These are phyloP conservation scores for Glycyrrhiza uralensis DNA, from an alignment of 306 rosid genomes.

Conservation along the genomic window DNA sequence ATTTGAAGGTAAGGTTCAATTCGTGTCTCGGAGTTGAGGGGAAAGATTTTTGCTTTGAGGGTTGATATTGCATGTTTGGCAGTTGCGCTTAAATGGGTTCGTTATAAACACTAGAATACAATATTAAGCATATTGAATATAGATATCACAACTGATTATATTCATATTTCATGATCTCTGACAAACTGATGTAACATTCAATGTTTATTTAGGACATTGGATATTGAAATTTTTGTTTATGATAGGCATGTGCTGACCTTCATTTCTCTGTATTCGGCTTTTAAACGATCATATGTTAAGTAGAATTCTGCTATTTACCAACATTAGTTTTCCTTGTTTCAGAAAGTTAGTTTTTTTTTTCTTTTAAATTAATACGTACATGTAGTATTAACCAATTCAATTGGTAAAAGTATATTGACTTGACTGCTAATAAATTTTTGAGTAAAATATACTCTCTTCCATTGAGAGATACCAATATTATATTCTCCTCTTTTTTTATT, in stretches of 20 bases:
- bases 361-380: too few species aligned
- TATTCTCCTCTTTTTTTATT: too few species aligned
- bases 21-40: background rate
- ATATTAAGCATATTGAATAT: slow-evolving; percentile 5
- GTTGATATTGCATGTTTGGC: slow-evolving; percentile 15
- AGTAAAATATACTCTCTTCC: too few species aligned
- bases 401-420: too few species aligned
- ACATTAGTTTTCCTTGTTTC: background rate
- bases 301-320: background rate
- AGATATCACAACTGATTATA: background rate
- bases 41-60: slow-evolving; percentile 12
- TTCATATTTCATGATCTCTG: background rate
- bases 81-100: slow-evolving; percentile 15
- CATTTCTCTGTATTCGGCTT: background rate
- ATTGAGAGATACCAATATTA: too few species aligned
- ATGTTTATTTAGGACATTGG: background rate
- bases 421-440: too few species aligned
- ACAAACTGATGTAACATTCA: background rate
- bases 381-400: too few species aligned
- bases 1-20: slow-evolving; percentile 18
- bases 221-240: background rate
- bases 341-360: background rate
- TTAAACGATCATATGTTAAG: background rate
- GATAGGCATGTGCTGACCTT: background rate
- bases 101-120: background rate